A percentile compares a stretch with the other conserved stretches of the same genome.
These are phyloP conservation scores for Yamadazyma takamatsuzukensis DNA, from an alignment of 805 yeast genomes.

Conservation along the genomic window DNA sequence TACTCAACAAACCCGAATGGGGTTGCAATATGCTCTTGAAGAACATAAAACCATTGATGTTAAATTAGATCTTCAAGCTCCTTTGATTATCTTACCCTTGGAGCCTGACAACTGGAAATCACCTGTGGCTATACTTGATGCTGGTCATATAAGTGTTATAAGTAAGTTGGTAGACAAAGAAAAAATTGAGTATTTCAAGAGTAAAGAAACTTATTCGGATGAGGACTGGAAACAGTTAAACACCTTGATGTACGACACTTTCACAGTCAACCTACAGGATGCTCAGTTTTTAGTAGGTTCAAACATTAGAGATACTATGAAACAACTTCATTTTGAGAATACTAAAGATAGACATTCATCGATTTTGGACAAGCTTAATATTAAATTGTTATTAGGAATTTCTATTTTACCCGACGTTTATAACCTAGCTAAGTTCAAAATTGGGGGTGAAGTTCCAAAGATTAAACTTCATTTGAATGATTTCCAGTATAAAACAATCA, in stretches of 20 bases:
- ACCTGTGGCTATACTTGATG: slow-evolving; percentile 89
- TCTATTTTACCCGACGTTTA: slow-evolving; percentile 82
- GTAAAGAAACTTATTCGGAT: slow-evolving; percentile 52
- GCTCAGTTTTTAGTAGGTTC: slow-evolving; percentile 90
- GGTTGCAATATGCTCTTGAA: slow-evolving; percentile 87
- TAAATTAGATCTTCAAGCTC: slow-evolving; percentile 89
- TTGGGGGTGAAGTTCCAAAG: slow-evolving; percentile 74
- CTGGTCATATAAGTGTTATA: slow-evolving; percentile 84
- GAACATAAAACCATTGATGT: slow-evolving; percentile 90
- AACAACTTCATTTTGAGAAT: slow-evolving; percentile 52
- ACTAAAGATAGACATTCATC: slow-evolving; percentile 45
- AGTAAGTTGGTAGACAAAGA: slow-evolving; percentile 77
- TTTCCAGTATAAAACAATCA: slow-evolving; percentile 82
- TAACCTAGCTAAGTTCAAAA: slow-evolving; percentile 65
- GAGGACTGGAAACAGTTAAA: slow-evolving; percentile 76
- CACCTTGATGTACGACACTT: slow-evolving; percentile 85
- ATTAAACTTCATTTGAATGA: slow-evolving; percentile 76
- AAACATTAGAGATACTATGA: slow-evolving; percentile 70
- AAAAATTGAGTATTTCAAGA: slow-evolving; percentile 64
- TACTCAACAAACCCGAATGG: slow-evolving; percentile 84
- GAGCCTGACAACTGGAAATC: slow-evolving; percentile 76
- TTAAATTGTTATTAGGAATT: slow-evolving; percentile 71
- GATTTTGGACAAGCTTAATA: slow-evolving; percentile 70
- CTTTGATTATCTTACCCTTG: slow-evolving; percentile 80
- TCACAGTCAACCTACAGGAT: slow-evolving; percentile 70